Evolutionary conservation across 2,329 filamentous ascomycete genomes (phyloP).

Genomic region (Scopulariopsis brevicaulis): DNA sequence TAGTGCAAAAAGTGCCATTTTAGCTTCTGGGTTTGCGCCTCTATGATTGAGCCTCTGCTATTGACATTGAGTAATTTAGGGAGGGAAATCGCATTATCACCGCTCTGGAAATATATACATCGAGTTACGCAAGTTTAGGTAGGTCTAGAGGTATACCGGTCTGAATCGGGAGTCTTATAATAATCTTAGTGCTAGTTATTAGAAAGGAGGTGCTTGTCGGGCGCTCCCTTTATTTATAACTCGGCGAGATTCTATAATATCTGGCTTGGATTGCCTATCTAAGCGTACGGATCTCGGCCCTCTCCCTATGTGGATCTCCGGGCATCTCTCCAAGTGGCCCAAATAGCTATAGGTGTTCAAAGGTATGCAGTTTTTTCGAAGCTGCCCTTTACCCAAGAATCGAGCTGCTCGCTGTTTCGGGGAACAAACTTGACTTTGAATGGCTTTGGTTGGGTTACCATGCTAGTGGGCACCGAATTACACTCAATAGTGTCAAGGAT

Average conservation of each 20-base stretch:
- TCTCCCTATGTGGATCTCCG: background rate
- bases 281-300: background rate
- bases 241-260: too few relatives aligned
- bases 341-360: constrained; percentile 11
- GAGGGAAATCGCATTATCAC: too few relatives aligned
- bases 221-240: background rate
- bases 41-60: too few relatives aligned
- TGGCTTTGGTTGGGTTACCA: constrained; percentile 50
- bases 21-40: too few relatives aligned
- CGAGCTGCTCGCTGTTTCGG: constrained; percentile 29
- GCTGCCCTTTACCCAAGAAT: constrained; percentile 39
- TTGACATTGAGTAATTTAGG: too few relatives aligned
- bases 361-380: constrained; percentile 37
- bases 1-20: too few relatives aligned
- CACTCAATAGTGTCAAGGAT: constrained; percentile 46
- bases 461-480: constrained; percentile 40
- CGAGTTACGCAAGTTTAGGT: too few relatives aligned
- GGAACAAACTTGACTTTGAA: constrained; percentile 47
- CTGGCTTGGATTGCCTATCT: too few relatives aligned
- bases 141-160: background rate
- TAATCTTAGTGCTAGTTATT: too few relatives aligned
- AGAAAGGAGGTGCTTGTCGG: too few relatives aligned
- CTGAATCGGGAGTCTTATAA: background rate
- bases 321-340: background rate
- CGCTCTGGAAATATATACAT: too few relatives aligned